Evolutionary conservation across 2,329 filamentous ascomycete species (phyloP), one percentile per base, ranked within the genome.

Genomic region (Pseudogymnoascus verrucosus): DNA sequence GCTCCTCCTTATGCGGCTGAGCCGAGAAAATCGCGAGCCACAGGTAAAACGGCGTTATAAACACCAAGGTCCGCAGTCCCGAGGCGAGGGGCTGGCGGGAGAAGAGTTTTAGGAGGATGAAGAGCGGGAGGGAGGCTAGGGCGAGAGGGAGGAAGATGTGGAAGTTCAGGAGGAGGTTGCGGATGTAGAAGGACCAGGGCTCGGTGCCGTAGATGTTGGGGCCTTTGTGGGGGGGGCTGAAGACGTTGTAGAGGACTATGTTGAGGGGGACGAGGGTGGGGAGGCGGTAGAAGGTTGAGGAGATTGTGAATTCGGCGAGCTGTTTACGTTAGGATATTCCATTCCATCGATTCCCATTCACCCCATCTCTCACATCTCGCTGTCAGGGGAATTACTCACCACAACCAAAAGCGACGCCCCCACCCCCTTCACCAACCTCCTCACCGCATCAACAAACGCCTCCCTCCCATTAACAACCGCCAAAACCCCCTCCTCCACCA

Each of bases 1-100:
- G 84, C 76, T 99, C 95, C 74, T 99, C 95, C 72, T 99, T 99
- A 78, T 99, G 95, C 14, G 95, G 91, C 73, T 99, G 95, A 7
- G 89, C 74, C 0, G 90, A 93, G 77, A 99, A 98, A 66, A 98
- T 95, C 3, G 78, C 84, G 28, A 99, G 82, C 95, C 95, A 99
- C 72, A 97, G 82, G 74, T 98, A 99, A 76, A 98, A 96, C 0
- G 95, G 95, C 0, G 85, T 78, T 62, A 93, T 80, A 68, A 96
- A 91, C 19, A 93, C 84, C 59, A 96, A 71, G 8, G 88, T 90
- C 37, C 92, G 87, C 63, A 96, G 76, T 0, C 89, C 83, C 0
- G 87, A 89, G 67, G 89, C 82, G 65, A 88, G 85, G 3, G 86
- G 86, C 12, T 86, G 81, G 10, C 81, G 76, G 6, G 85, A 82